phyloP scores from a whole-genome alignment of 2,329 filamentous ascomycete species.

The Apiospora kogelbergensis region DNA sequence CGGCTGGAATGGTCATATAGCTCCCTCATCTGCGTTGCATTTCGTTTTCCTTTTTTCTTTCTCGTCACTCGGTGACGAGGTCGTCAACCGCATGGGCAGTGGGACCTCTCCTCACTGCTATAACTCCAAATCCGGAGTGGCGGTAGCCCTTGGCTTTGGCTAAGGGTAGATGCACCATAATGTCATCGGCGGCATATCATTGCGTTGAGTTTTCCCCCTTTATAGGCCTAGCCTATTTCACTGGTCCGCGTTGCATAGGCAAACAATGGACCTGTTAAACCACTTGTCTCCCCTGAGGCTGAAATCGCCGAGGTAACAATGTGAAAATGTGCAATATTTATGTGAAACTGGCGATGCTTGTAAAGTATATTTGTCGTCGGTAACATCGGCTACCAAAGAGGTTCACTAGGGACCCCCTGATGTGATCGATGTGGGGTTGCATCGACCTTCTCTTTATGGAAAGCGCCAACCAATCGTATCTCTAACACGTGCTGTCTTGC shows the following conservation, averaged over 20 bases:
- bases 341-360: background rate
- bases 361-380: background rate
- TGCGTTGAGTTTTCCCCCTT: background rate
- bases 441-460: background rate
- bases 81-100: background rate
- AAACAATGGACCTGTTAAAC: background rate
- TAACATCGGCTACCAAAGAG: background rate
- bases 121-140: background rate
- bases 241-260: background rate
- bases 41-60: background rate
- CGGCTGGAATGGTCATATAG: background rate
- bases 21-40: background rate
- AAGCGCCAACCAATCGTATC: background rate
- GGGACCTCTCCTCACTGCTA: background rate
- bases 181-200: background rate
- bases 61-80: background rate
- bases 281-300: background rate
- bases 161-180: background rate
- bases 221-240: background rate
- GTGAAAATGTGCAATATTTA: background rate
- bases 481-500: background rate
- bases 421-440: background rate
- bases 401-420: background rate
- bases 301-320: background rate
- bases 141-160: background rate